These are phyloP conservation scores for Pleomassaria siparia DNA, from an alignment of 2,329 filamentous ascomycete species.

Conservation along the genomic window DNA sequence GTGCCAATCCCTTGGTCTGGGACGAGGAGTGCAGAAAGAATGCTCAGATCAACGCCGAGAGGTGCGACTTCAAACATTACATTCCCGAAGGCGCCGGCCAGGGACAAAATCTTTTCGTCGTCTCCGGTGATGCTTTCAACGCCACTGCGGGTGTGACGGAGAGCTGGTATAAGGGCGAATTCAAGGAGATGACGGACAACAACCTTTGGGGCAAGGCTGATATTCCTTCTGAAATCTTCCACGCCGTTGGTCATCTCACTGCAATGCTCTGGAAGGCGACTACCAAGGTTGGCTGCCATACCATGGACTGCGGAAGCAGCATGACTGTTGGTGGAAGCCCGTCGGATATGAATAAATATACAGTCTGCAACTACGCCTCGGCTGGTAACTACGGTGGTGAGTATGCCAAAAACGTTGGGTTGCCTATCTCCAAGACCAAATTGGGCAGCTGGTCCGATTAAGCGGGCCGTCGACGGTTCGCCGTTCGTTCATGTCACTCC, in stretches of 20 bases:
- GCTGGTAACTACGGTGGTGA: slow-evolving; percentile 61
- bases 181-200: slow-evolving; percentile 56
- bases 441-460: slow-evolving; percentile 34
- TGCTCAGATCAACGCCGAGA: slow-evolving; percentile 69
- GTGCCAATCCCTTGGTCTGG: slow-evolving; percentile 66
- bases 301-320: slow-evolving; percentile 29
- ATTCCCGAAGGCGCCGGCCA: slow-evolving; percentile 54
- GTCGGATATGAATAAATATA: slow-evolving; percentile 46
- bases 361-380: slow-evolving; percentile 84
- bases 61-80: slow-evolving; percentile 71
- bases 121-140: slow-evolving; percentile 55
- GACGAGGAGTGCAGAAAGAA: slow-evolving; percentile 59
- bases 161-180: slow-evolving; percentile 87
- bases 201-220: slow-evolving; percentile 58
- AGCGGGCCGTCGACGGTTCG: slow-evolving; percentile 1
- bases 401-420: slow-evolving; percentile 56
- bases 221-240: slow-evolving; percentile 51
- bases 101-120: slow-evolving; percentile 89
- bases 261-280: slow-evolving; percentile 43
- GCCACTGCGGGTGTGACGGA: slow-evolving; percentile 72
- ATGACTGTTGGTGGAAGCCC: slow-evolving; percentile 24
- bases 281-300: slow-evolving; percentile 40
- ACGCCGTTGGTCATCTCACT: slow-evolving; percentile 39
- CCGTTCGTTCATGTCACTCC: too few relatives aligned
- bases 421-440: slow-evolving; percentile 34